Conservation (phyloP, 225 moss, liverwort and hornwort genomes). For the Marchantia paleacea region DNA sequence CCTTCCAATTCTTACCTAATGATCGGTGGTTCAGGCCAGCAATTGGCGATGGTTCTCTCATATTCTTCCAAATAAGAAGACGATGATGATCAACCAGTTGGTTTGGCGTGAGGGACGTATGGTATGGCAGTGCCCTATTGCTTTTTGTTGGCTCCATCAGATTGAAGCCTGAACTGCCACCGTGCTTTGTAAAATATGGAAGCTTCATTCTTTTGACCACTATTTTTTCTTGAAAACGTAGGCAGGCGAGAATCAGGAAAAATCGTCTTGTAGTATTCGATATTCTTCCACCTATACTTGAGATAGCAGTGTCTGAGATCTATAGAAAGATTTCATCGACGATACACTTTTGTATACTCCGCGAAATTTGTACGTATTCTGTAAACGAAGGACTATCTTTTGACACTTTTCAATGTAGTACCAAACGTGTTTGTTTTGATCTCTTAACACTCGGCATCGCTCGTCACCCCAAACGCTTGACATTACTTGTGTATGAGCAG, state of each 20-base stretch:
- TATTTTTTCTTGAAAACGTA: slow-evolving; percentile 3
- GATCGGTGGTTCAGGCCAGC: slow-evolving; percentile 18
- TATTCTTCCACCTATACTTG: slow-evolving; percentile 7
- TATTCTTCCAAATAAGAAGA: slow-evolving; percentile 18
- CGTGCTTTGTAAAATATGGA: slow-evolving; percentile 16
- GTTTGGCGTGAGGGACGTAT: slow-evolving; percentile 6
- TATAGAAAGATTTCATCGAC: slow-evolving; percentile 5
- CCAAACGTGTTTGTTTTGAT: not conserved
- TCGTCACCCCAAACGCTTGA: no score
- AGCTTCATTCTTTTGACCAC: slow-evolving; percentile 19
- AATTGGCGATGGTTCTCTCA: slow-evolving; percentile 4
- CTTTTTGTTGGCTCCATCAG: slow-evolving; percentile 11
- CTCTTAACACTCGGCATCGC: not conserved
- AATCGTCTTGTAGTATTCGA: slow-evolving; percentile 5
- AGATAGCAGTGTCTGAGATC: slow-evolving; percentile 21
- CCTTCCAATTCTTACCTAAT: not conserved
- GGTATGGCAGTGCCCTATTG: slow-evolving; percentile 4
- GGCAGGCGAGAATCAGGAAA: slow-evolving; percentile 9
- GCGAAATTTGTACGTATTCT: slow-evolving; percentile 12
- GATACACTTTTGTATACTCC: slow-evolving; percentile 10
- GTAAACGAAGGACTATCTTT: slow-evolving; percentile 11
- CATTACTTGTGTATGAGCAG: no score
- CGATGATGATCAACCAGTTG: not conserved
- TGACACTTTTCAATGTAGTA: not conserved
- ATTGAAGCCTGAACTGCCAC: slow-evolving; percentile 15